Percentiles rank a stretch among this genome's conserved stretches.
Conservation (phyloP, 2,329 filamentous ascomycete genomes). For the Celoporthe dispersa region DNA sequence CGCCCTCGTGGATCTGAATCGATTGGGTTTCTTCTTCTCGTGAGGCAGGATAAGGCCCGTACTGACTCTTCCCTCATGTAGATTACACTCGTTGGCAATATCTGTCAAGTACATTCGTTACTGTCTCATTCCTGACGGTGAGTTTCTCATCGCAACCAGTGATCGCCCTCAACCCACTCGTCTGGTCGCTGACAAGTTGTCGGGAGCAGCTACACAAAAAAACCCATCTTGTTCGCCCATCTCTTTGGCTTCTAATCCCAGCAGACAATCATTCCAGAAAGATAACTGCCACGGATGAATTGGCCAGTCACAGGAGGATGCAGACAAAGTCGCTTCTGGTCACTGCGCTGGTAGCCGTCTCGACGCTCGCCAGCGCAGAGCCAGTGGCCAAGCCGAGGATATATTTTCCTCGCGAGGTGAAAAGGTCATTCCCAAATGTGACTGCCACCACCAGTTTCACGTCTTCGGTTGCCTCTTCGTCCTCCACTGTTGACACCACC, state of each 20-base stretch:
- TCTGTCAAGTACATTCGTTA: slow-evolving; percentile 65
- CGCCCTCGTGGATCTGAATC: slow-evolving; percentile 15
- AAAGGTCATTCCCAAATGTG: slow-evolving; percentile 52
- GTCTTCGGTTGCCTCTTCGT: slow-evolving; percentile 34
- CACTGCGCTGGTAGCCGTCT: slow-evolving; percentile 53
- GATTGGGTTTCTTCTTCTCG: slow-evolving; percentile 9
- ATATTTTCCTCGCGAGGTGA: slow-evolving; percentile 62
- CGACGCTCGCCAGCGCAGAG: slow-evolving; percentile 50
- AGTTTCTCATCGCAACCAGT: slow-evolving; percentile 35
- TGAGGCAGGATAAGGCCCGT: slow-evolving; percentile 16
- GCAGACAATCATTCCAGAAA: slow-evolving; percentile 12
- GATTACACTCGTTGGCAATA: slow-evolving; percentile 55
- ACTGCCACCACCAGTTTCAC: slow-evolving; percentile 42
- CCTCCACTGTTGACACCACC: slow-evolving; percentile 28
- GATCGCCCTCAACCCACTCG: slow-evolving; percentile 26
- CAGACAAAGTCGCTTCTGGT: slow-evolving; percentile 53
- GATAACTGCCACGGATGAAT: slow-evolving; percentile 25
- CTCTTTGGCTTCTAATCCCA: slow-evolving; percentile 14
- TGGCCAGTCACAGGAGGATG: slow-evolving; percentile 46
- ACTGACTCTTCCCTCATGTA: slow-evolving; percentile 33
- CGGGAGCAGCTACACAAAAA: slow-evolving; percentile 15
- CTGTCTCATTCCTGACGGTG: slow-evolving; percentile 52
- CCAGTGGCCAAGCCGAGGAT: slow-evolving; percentile 51
- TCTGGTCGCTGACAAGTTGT: slow-evolving; percentile 33
- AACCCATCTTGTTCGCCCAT: slow-evolving; percentile 9